These are phyloP conservation scores for Phycomyces nitens DNA, from an alignment of 192 early-diverging fungal genomes.

Conservation along the genomic window DNA sequence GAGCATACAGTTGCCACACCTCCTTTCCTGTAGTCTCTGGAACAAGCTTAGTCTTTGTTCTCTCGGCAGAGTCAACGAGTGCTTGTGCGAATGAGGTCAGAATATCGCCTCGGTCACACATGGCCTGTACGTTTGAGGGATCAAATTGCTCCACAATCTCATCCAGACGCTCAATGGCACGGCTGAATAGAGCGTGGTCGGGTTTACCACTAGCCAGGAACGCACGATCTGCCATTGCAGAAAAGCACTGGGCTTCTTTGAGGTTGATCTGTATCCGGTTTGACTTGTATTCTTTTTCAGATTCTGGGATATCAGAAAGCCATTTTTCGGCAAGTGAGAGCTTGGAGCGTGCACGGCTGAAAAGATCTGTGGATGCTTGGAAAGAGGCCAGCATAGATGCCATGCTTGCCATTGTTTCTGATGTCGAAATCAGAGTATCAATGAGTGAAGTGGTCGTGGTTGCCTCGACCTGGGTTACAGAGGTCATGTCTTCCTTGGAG, in stretches of 20 bases:
- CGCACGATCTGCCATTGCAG: constrained; percentile 45
- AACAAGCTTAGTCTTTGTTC: background rate
- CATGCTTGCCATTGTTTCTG: constrained; percentile 46
- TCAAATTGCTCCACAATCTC: constrained; percentile 34
- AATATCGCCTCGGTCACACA: constrained; percentile 55
- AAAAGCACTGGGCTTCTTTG: constrained; percentile 42
- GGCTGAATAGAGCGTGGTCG: constrained; percentile 28
- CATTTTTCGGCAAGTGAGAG: constrained; percentile 38
- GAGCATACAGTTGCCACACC: constrained; percentile 43
- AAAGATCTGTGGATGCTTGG: constrained; percentile 36
- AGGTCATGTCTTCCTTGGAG: constrained; percentile 26
- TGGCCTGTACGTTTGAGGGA: constrained; percentile 45
- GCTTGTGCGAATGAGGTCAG: constrained; percentile 46
- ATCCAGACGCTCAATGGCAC: constrained; percentile 40
- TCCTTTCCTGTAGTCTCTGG: constrained; percentile 21
- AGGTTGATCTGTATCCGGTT: constrained; percentile 42
- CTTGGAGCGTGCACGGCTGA: constrained; percentile 39
- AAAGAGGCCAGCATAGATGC: constrained; percentile 45
- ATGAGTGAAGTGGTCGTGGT: constrained; percentile 43
- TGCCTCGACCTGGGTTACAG: constrained; percentile 38
- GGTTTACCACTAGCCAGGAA: constrained; percentile 39
- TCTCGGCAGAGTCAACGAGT: constrained; percentile 10
- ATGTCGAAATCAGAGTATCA: constrained; percentile 48
- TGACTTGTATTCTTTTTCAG: constrained; percentile 34
- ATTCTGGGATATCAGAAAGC: constrained; percentile 33